Conservation (phyloP, 352 stramenopile species). For the Globisporangium solare region DNA sequence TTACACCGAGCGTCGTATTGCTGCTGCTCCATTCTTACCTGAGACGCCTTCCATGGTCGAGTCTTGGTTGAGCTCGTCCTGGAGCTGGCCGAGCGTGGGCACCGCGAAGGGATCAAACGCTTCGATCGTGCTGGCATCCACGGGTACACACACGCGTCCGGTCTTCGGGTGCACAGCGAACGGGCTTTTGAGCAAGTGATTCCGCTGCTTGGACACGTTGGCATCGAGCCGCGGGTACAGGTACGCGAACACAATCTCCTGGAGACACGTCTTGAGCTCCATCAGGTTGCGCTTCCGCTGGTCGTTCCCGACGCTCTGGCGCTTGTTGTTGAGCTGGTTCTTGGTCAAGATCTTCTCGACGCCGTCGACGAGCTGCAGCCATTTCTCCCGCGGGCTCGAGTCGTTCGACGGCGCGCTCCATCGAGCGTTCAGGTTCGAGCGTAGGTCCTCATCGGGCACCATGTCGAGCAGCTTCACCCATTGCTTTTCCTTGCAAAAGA, state of each 20-base stretch:
- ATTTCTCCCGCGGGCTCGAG: conserved; percentile 83
- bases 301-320: conserved; percentile 25
- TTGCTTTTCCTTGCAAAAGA: conserved; percentile 85
- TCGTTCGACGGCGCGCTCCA: conserved; percentile 50
- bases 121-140: conserved; percentile 81
- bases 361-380: conserved; percentile 72
- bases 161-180: conserved; percentile 99
- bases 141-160: conserved; percentile 97
- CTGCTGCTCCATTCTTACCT: conserved; percentile 13
- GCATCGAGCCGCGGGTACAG: conserved; percentile 98
- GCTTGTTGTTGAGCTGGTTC: conserved; percentile 44
- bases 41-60: conserved; percentile 20
- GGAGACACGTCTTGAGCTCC: conserved; percentile 86
- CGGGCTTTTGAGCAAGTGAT: conserved; percentile 99
- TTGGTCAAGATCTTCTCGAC: conserved; percentile 68
- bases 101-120: conserved; percentile 84
- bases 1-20: not conserved
- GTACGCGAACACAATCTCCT: conserved; percentile 95
- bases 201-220: conserved; percentile 99
- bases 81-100: conserved; percentile 76
- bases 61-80: conserved; percentile 79
- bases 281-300: conserved; percentile 65
- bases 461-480: conserved; percentile 92
- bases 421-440: conserved; percentile 45
- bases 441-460: conserved; percentile 88